Conservation (phyloP, 495 filamentous ascomycete species). For the Sordaria brevicollis region DNA sequence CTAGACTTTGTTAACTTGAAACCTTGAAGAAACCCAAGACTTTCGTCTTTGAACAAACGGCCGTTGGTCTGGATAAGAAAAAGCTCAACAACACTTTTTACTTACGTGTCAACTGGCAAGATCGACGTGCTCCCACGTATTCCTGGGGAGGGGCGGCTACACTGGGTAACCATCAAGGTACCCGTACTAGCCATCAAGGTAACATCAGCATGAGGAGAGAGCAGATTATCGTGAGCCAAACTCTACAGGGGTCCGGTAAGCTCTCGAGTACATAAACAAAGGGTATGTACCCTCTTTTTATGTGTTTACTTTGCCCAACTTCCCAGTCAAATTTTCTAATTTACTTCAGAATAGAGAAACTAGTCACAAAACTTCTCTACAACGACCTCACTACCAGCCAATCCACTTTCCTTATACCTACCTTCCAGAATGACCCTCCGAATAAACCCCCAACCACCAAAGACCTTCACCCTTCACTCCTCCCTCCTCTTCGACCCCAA, state of each 20-base stretch:
- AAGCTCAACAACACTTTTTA: not conserved
- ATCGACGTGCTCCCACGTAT: not conserved
- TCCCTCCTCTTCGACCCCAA: slow-evolving; percentile 38
- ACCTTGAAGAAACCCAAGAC: not conserved
- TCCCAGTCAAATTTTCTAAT: not conserved
- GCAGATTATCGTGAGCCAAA: not conserved
- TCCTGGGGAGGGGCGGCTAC: not conserved
- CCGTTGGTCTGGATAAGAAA: not conserved
- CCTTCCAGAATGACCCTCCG: not conserved
- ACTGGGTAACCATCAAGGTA: slow-evolving; percentile 8
- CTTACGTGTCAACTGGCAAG: not conserved
- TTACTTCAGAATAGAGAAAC: not conserved
- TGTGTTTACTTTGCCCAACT: not conserved
- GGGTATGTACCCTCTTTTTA: not conserved
- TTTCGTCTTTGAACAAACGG: not conserved
- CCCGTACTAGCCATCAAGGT: not conserved
- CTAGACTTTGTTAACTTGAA: not conserved
- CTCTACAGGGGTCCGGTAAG: not conserved
- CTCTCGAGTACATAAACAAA: not conserved
- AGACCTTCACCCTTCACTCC: slow-evolving; percentile 32
- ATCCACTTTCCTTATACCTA: not conserved
- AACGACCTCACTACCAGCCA: not conserved
- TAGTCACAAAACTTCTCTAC: not conserved
- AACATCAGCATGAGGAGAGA: not conserved
- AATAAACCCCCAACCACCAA: not conserved